phyloP scores from a whole-genome alignment of 2,329 filamentous ascomycete species.

The Phaeosphaeriaceae sp. region DNA sequence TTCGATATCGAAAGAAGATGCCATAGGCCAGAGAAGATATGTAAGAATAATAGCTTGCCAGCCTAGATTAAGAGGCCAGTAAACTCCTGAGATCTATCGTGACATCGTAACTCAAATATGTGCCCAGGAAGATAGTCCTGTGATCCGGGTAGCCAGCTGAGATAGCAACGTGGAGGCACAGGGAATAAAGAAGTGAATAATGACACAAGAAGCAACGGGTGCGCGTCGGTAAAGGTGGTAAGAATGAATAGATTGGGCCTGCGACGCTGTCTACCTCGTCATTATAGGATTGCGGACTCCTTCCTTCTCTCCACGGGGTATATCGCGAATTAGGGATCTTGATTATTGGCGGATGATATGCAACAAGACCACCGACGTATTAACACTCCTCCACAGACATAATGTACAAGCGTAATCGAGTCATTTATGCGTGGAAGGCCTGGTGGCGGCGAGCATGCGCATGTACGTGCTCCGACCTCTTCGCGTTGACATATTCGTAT shows the following conservation, averaged over 20 bases:
- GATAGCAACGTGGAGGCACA: constrained; percentile 13
- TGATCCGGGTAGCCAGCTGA: constrained; percentile 4
- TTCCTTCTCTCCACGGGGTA: constrained; percentile 31
- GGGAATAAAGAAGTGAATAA: constrained; percentile 15
- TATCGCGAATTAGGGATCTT: constrained; percentile 41
- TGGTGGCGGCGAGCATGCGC: constrained; percentile 38
- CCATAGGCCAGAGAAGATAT: constrained; percentile 17
- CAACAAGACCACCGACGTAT: constrained; percentile 27
- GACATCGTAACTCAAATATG: constrained; percentile 42
- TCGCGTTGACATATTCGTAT: constrained; percentile 40
- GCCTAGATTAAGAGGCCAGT: constrained; percentile 10
- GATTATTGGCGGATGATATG: constrained; percentile 31
- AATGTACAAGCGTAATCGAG: constrained; percentile 17
- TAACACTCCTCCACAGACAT: constrained; percentile 7
- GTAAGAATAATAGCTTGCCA: constrained; percentile 14
- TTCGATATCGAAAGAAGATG: constrained; percentile 6
- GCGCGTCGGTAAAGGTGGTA: constrained; percentile 34
- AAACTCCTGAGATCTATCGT: constrained; percentile 37
- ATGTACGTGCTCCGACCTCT: constrained; percentile 47
- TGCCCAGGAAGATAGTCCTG: constrained; percentile 25
- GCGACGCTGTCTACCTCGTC: constrained; percentile 48
- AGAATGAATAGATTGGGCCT: constrained; percentile 45
- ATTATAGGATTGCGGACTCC: constrained; percentile 38
- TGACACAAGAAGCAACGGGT: constrained; percentile 35
- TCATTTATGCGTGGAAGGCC: constrained; percentile 41